Base-by-base conservation (phyloP, 2,329 filamentous ascomycete species). In the Cercospora citrullina region DNA sequence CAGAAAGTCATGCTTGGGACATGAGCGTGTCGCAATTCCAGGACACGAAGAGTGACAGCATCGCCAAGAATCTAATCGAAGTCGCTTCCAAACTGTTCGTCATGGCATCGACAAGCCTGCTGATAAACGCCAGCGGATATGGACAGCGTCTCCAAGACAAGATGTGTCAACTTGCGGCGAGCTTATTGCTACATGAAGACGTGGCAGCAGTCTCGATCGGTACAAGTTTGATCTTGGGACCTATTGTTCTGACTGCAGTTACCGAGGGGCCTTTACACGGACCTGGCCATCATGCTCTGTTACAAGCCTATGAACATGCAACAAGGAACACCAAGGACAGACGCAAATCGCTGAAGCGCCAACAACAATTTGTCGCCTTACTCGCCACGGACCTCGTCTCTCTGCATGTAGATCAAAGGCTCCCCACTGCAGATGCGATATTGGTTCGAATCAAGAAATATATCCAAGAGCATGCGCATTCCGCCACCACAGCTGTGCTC, bases 31-130 rank as follows among this genome's bases (percentile, higher is more conserved):
- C n/a, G 18, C 31, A 16, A 2, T 7, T 31, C 1, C 33, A 16
- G 0, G 33, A 58, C 6, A 1, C 7, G 4, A n/a, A n/a, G 23
- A 30, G 5, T 5, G 31, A 26, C 5, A 42, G 3, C 23, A n/a
- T 65, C 4, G 30, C 5, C 0, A 53, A 28, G 21, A 65, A 61
- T 18, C 30, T 65, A 14, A 6, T 39, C 23, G 57, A 65, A 28
- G 57, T 65, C 6, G 45, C 58, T 42, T 61, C 64, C 5, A 65
- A 60, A 42, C 45, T 65, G 3, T 45, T 58, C 6, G 21, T 10
- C 42, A 53, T 65, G 57, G 57, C 39, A 5, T 36, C 28, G 10
- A 61, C 42, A 14, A 60, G 63, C 30, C 6, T 36, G n/a, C 12
- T 51, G 12, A 4, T 60, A 1, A 18, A 31, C 4, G n/a, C 39